phyloP scores from a whole-genome alignment of 495 filamentous ascomycete genomes.

The Astrothelium subdiscretum region DNA sequence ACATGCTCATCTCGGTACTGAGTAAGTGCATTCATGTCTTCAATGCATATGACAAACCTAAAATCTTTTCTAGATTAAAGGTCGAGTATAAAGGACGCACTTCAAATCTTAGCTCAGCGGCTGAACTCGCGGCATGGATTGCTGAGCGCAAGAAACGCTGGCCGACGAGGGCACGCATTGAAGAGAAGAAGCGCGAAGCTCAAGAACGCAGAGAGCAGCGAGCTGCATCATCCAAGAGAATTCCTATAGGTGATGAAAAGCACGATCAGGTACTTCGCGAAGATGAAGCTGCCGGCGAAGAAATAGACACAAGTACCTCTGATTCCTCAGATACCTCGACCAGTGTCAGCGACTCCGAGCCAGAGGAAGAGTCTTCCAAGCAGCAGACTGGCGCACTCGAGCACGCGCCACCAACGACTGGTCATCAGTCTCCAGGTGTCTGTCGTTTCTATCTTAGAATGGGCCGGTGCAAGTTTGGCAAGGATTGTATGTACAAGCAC shows the following conservation, averaged over 20 bases:
- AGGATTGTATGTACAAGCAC: constrained; percentile 10
- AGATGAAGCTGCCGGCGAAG: background rate
- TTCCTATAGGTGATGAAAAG: background rate
- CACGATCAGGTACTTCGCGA: background rate
- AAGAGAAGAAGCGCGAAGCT: constrained; percentile 27
- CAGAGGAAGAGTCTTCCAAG: constrained; percentile 14
- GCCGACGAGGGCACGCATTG: constrained; percentile 58
- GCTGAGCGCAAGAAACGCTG: constrained; percentile 66
- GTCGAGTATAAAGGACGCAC: constrained; percentile 26
- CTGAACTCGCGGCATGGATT: constrained; percentile 72
- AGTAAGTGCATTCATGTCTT: background rate
- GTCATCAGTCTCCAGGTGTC: background rate
- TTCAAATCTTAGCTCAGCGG: constrained; percentile 36
- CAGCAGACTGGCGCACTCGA: background rate
- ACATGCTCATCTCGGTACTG: constrained; percentile 21
- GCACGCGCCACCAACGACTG: background rate
- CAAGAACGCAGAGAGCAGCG: constrained; percentile 6
- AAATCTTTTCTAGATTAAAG: constrained; percentile 7
- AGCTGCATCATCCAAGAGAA: constrained; percentile 7
- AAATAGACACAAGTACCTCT: too few relatives aligned
- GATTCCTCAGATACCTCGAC: background rate
- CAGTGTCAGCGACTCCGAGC: constrained; percentile 9
- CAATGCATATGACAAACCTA: background rate
- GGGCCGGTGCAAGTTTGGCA: constrained; percentile 14
- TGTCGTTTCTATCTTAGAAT: constrained; percentile 6